phyloP scores from a whole-genome alignment of 1,139 yeast genomes.

The Kodamaea plutei region DNA sequence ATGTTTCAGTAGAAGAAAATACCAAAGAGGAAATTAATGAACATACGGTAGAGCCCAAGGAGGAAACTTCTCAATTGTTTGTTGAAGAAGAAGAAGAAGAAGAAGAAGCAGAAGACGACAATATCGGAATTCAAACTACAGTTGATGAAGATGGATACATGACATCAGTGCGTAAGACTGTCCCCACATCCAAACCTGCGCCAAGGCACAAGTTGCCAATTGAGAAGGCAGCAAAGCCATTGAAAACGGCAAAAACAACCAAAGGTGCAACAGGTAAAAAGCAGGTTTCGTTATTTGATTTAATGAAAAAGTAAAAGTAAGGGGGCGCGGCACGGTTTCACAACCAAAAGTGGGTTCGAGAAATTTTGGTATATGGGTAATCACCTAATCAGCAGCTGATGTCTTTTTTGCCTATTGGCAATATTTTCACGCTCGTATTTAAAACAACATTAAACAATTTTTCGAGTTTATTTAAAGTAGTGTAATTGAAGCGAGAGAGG shows the following conservation, averaged over 20 bases:
- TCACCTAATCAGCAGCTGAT: no score
- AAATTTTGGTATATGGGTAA: no score
- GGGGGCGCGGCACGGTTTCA: no score
- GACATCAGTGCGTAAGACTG: constrained; percentile 24
- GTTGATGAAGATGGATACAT: constrained; percentile 43
- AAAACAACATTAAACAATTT: no score
- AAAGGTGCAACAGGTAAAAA: constrained; percentile 19
- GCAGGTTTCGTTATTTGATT: constrained; percentile 39
- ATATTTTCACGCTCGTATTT: no score
- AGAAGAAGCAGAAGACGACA: no score
- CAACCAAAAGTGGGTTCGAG: no score
- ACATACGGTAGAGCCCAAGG: constrained; percentile 5
- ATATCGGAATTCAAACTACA: constrained; percentile 18
- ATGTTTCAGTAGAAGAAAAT: constrained; percentile 4
- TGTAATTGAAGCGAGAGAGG: no score
- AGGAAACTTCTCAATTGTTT: no score
- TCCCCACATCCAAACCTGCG: constrained; percentile 7
- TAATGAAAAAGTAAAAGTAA: constrained; percentile 29
- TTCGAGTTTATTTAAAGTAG: no score
- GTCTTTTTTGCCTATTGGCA: no score
- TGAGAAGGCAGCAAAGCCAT: constrained; percentile 7
- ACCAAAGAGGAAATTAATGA: constrained; percentile 2
- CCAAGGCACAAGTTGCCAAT: constrained; percentile 13
- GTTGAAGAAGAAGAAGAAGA: constrained; percentile 12
- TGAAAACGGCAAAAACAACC: constrained; percentile 8